Percentiles rank a stretch among this genome's conserved stretches.
These are phyloP conservation scores for Scutellaria minor DNA, from an alignment of 257 asterid genomes.

Conservation along the genomic window DNA sequence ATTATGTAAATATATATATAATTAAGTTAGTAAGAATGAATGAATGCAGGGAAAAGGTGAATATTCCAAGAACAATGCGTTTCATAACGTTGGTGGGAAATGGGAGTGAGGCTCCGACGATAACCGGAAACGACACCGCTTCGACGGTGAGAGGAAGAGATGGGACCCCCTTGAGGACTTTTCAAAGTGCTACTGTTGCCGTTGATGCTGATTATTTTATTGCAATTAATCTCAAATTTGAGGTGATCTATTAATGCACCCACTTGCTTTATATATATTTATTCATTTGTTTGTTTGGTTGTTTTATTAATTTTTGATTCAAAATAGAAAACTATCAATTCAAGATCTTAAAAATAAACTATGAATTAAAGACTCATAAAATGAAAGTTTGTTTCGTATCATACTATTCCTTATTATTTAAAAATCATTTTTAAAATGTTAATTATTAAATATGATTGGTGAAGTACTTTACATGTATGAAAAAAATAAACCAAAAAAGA, in stretches of 20 bases:
- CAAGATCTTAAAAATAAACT: too few species aligned
- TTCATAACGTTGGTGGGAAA: slow-evolving; percentile 55
- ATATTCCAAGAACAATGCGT: slow-evolving; percentile 48
- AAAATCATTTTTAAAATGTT: too few species aligned
- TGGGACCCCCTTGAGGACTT: slow-evolving; percentile 51
- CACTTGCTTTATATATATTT: too few species aligned
- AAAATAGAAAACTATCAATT: background rate
- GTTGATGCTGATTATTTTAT: slow-evolving; percentile 59
- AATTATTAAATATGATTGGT: too few species aligned
- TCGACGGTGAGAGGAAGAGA: slow-evolving; percentile 45
- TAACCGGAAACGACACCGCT: slow-evolving; percentile 60
- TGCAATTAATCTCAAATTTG: slow-evolving; percentile 54
- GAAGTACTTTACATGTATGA: too few species aligned
- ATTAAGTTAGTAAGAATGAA: too few species aligned
- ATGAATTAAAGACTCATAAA: too few species aligned
- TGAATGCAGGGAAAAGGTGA: slow-evolving; percentile 54
- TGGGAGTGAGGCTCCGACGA: slow-evolving; percentile 48
- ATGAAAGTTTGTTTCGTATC: too few species aligned
- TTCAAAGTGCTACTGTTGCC: slow-evolving; percentile 57
- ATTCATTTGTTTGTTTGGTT: too few species aligned
- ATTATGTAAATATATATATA: background rate
- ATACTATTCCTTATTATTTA: too few species aligned
- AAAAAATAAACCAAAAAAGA: too few species aligned
- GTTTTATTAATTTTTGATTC: background rate
- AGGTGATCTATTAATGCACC: slow-evolving; percentile 49